phyloP scores from a whole-genome alignment of 495 filamentous ascomycete genomes.

The Delitschia confertaspora region DNA sequence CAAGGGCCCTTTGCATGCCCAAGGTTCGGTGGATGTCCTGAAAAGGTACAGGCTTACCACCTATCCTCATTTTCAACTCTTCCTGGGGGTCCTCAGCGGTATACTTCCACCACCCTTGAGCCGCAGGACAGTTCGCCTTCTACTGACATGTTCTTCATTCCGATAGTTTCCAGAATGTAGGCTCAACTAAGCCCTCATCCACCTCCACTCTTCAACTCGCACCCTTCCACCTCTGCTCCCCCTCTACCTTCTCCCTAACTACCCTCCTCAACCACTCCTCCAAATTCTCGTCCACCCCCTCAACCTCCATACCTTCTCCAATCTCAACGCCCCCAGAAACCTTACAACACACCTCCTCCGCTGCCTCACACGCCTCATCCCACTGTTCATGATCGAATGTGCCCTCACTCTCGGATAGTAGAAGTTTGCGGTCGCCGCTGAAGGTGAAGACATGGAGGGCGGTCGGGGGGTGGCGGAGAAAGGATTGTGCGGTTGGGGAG shows the following conservation, averaged over 20 bases:
- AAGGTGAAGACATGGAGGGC: conserved; percentile 61
- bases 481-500: conserved; percentile 44
- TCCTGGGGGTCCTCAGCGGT: no score
- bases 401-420: conserved; percentile 76
- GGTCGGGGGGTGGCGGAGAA: conserved; percentile 48
- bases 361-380: conserved; percentile 59
- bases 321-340: conserved; percentile 42
- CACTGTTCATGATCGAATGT: conserved; percentile 67
- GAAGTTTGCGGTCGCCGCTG: conserved; percentile 60
- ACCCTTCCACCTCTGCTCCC: conserved; percentile 53
- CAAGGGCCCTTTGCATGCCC: no score
- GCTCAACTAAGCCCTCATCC: no score
- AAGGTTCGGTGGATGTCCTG: no score
- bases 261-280: conserved; percentile 55
- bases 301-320: conserved; percentile 36
- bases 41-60: no score
- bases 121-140: no score
- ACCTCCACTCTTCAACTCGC: conserved; percentile 5
- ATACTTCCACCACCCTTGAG: no score
- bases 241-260: conserved; percentile 49
- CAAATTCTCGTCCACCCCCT: conserved; percentile 36
- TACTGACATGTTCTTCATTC: no score
- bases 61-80: no score
- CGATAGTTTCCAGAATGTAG: no score
- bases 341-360: conserved; percentile 49